Evolutionary conservation across 257 asterid genomes (phyloP), one percentile per base, ranked within the genome.

Genomic region (Verbena officinalis): DNA sequence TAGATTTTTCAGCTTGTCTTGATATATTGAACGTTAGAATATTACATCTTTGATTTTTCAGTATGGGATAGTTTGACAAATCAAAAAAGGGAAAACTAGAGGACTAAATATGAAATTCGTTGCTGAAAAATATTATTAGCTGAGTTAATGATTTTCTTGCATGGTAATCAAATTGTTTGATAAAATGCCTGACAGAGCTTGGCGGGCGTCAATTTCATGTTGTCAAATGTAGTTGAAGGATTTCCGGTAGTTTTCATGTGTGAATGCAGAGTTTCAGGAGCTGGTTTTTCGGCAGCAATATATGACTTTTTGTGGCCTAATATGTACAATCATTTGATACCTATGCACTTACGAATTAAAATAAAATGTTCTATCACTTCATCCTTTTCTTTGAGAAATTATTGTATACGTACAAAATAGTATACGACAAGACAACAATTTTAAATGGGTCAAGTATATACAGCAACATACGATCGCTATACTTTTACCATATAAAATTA

Each of bases 251-350:
- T 13, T 27, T 52, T 53, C 54, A 23, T 57, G 72, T 73, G 77
- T 73, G 69, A 19, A 72, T 65, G 59, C 64, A 57, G n/a, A 27
- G 49, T 19, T 58, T 7, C 15, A 12, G 9, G 57, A 42, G 63
- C 42, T 50, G 44, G 59, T 55, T 65, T 50, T 58, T 1, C 27
- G 62, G 64, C 64, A 38, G 64, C 13, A 11, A 66, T 59, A 33
- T 21, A 11, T 73, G 73, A 73, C 78, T 67, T 48, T n/a, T 65
- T 34, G 50, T 16, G 62, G 70, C 66, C 34, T 73, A 54, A 36
- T 23, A 39, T n/a, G 42, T 31, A 59, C 73, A 52, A 53, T 65
- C 19, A 16, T 42, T 40, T 4, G 48, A 27, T 33, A 4, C 30
- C 12, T 9, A 20, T 43, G 30, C 13, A 5, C 24, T 23, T 17